Evolutionary conservation across 495 filamentous ascomycete genomes (phyloP), one percentile per base, ranked within the genome.

Genomic region (Aspergillus nanangensis): DNA sequence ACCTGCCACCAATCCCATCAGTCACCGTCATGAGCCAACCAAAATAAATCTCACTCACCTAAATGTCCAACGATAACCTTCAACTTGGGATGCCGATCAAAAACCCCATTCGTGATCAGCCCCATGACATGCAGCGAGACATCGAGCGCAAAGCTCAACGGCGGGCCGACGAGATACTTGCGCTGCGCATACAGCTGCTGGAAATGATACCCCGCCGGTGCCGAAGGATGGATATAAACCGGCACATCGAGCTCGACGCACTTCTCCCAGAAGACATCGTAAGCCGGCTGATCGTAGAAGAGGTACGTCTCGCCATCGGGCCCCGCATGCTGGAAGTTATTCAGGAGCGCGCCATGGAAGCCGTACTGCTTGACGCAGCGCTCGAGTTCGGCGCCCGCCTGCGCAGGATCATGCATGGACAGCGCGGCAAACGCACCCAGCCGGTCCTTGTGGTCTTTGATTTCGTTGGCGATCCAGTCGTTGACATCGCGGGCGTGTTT

Each of bases 51-150:
- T n/a, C n/a, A n/a, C n/a, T n/a, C n/a, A 10, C 79, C 78, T 52
- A 78, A 61, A 54, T 83, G 78, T 1, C 78, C 75, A 25, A 82
- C 56, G 36, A 82, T 67, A n/a, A 81, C 59, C 52, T 81, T 77
- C 17, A 79, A 46, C 5, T 58, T 65, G 0, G 77, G 71, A 37
- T 51, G 55, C 3, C 63, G 63, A 44, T 63, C 62, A 38, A 66
- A 57, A 10, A 71, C 69, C 11, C 70, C 71, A 40, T 62, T 64
- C 2, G 62, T 65, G 29, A 72, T 57, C 40, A 74, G 51, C 17
- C 71, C 68, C 8, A 72, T 53, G 8, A 65, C 31, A 43, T 73
- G 69, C 34, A 67, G 53, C 21, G 45, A 61, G 18, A 72, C 66
- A 1, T 52, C 44, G 24, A 68, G 60, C 3, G 67, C 65, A 43